Conservation (phyloP, 768 basidiomycete genomes). For the Pleurotus sapidus region DNA sequence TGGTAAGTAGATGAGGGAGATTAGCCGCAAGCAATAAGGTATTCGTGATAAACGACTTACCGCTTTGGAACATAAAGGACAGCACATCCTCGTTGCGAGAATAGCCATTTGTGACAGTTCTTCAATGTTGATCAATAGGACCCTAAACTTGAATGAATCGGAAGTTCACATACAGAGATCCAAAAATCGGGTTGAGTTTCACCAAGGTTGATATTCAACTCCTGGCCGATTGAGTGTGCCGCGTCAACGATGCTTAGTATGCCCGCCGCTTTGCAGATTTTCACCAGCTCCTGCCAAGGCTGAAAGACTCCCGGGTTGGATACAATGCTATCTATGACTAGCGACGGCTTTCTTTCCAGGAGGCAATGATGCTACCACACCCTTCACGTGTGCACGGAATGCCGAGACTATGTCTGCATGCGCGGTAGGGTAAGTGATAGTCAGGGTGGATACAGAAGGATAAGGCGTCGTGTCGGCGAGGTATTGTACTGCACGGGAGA, state of each 20-base stretch:
- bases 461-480: conserved; percentile 50
- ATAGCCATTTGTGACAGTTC: conserved; percentile 90
- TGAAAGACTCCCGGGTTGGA: conserved; percentile 62
- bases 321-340: conserved; percentile 65
- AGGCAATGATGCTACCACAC: neutral
- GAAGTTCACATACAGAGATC: conserved; percentile 52
- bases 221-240: conserved; percentile 81
- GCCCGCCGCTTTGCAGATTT: conserved; percentile 59
- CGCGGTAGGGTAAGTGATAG: conserved; percentile 45
- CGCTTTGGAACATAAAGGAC: conserved; percentile 71
- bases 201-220: conserved; percentile 58
- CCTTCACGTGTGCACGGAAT: conserved; percentile 17
- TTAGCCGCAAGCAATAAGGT: no score
- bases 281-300: conserved; percentile 79
- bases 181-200: conserved; percentile 70
- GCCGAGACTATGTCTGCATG: conserved; percentile 40
- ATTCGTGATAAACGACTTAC: no score
- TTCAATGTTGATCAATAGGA: conserved; percentile 19
- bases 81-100: conserved; percentile 62
- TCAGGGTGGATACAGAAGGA: conserved; percentile 42
- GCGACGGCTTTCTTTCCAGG: conserved; percentile 49
- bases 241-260: conserved; percentile 74
- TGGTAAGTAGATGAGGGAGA: no score
- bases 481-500: conserved; percentile 46
- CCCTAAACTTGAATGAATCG: neutral